phyloP scores from a whole-genome alignment of 164 flowering plant species.

The Chimonanthus praecox region DNA sequence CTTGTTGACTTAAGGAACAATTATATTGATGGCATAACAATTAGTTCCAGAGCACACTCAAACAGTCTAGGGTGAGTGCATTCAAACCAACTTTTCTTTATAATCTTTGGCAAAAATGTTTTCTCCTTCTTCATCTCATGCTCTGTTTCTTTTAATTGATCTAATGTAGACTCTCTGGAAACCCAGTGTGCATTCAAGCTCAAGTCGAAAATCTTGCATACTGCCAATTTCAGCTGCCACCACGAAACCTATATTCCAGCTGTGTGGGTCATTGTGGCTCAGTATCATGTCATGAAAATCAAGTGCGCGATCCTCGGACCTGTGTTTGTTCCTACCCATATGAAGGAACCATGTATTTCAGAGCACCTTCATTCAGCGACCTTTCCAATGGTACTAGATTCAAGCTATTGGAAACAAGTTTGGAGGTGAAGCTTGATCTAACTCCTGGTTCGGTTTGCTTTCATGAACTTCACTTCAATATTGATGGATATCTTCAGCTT shows the following conservation, averaged over 20 bases:
- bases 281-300: slow-evolving; percentile 39
- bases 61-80: slow-evolving; percentile 56
- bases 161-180: slow-evolving; percentile 54
- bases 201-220: slow-evolving; percentile 29
- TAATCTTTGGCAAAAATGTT: not conserved
- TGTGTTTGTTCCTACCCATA: slow-evolving; percentile 84
- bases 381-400: slow-evolving; percentile 53
- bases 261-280: slow-evolving; percentile 57
- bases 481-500: slow-evolving; percentile 68
- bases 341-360: slow-evolving; percentile 67
- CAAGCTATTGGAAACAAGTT: slow-evolving; percentile 56
- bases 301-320: slow-evolving; percentile 69
- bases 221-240: slow-evolving; percentile 49
- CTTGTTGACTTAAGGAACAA: slow-evolving; percentile 74
- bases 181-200: slow-evolving; percentile 54
- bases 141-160: not conserved
- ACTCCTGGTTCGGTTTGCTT: slow-evolving; percentile 81
- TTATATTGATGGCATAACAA: slow-evolving; percentile 33
- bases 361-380: slow-evolving; percentile 75
- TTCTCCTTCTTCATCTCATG: not conserved
- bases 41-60: slow-evolving; percentile 34
- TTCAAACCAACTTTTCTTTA: not conserved
- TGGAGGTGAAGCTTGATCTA: slow-evolving; percentile 58
- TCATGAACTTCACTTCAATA: slow-evolving; percentile 59
- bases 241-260: slow-evolving; percentile 45